A percentile compares a stretch with the other conserved stretches of the same genome.
phyloP scores from a whole-genome alignment of 2,329 filamentous ascomycete genomes.

The Remersonia thermophila region DNA sequence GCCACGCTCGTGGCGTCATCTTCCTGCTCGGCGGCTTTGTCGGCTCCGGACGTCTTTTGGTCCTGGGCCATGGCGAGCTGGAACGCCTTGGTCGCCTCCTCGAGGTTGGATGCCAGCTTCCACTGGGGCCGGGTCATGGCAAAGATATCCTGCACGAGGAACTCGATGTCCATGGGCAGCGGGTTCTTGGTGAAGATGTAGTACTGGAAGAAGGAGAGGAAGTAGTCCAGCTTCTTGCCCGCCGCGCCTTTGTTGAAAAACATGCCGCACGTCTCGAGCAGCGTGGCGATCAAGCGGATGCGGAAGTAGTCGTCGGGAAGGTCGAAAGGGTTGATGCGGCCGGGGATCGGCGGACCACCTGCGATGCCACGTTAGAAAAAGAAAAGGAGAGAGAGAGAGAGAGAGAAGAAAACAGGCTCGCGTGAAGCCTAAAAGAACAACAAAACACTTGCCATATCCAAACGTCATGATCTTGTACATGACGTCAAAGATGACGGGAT shows the following conservation, averaged over 20 bases:
- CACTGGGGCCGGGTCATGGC: conserved; percentile 77
- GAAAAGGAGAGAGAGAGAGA: background rate
- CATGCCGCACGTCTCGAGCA: conserved; percentile 89
- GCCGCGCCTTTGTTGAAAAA: conserved; percentile 90
- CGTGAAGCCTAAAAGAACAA: too few relatives aligned
- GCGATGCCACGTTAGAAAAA: conserved; percentile 21
- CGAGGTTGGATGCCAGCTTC: conserved; percentile 69
- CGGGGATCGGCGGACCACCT: conserved; percentile 74
- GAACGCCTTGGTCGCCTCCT: conserved; percentile 75
- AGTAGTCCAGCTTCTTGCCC: conserved; percentile 96
- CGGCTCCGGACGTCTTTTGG: conserved; percentile 65
- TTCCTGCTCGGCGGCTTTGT: conserved; percentile 49
- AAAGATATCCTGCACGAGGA: conserved; percentile 88
- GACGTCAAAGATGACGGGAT: conserved; percentile 86
- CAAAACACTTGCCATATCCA: conserved; percentile 75
- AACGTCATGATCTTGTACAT: conserved; percentile 92
- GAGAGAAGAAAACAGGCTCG: conserved; percentile 21
- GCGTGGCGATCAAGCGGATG: conserved; percentile 75
- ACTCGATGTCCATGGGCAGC: conserved; percentile 93
- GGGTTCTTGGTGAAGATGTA: conserved; percentile 86
- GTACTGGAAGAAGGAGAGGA: conserved; percentile 92
- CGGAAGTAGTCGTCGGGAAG: conserved; percentile 92
- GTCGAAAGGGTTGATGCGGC: conserved; percentile 66
- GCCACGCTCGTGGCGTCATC: conserved; percentile 61
- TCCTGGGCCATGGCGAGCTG: conserved; percentile 81